Conservation (phyloP, 345 rosid genomes). For the Gossypium stocksii region DNA sequence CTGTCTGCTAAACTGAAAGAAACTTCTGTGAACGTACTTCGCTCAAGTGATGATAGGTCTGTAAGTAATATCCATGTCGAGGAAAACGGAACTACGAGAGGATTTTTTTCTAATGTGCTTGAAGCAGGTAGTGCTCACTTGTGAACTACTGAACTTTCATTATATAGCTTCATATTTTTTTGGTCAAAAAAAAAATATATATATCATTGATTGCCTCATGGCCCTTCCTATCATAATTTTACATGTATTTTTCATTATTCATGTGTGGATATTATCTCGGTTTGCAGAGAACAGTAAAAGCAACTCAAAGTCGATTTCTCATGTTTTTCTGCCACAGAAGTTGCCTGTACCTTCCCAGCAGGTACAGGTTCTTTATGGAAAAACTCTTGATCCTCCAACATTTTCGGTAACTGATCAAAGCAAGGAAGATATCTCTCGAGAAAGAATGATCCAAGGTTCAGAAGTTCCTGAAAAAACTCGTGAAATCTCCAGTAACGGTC, state of each 20-base stretch:
- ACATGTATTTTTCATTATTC: slow-evolving; percentile 17
- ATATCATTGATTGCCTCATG: background rate
- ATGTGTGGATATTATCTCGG: slow-evolving; percentile 19
- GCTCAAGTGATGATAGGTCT: slow-evolving; percentile 28
- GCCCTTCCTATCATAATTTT: background rate
- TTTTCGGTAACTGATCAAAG: slow-evolving; percentile 43
- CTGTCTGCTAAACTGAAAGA: slow-evolving; percentile 31
- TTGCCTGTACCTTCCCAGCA: slow-evolving; percentile 43
- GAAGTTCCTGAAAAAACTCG: slow-evolving; percentile 40
- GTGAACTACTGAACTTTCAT: slow-evolving; percentile 8
- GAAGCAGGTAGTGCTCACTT: slow-evolving; percentile 51
- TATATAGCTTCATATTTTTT: background rate
- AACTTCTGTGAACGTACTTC: slow-evolving; percentile 25
- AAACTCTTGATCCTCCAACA: slow-evolving; percentile 37
- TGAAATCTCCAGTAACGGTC: slow-evolving; percentile 34
- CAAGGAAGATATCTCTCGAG: slow-evolving; percentile 38
- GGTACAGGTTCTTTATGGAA: slow-evolving; percentile 35
- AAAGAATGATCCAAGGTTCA: slow-evolving; percentile 37
- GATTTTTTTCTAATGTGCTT: slow-evolving; percentile 36
- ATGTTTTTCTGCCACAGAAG: slow-evolving; percentile 33
- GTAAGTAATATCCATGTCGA: slow-evolving; percentile 19
- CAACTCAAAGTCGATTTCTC: slow-evolving; percentile 39
- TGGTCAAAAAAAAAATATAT: background rate
- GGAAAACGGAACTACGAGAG: slow-evolving; percentile 27
- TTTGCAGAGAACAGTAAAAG: slow-evolving; percentile 50